phyloP scores from a whole-genome alignment of 176 grass and related monocot species.

The Oryza australiensis region DNA sequence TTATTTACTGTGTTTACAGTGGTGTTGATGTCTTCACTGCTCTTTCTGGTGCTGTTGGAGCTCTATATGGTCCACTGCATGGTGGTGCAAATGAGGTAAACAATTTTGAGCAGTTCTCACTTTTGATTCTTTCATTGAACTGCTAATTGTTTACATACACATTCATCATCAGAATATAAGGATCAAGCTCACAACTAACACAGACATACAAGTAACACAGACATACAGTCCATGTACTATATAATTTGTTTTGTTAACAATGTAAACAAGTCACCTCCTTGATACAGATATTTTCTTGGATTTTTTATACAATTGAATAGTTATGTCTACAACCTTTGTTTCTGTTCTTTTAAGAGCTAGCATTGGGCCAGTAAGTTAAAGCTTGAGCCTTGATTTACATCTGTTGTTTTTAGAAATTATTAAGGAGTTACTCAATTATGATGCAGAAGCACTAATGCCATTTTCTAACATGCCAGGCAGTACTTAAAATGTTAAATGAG shows the following conservation, averaged over 20 bases:
- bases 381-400: not conserved
- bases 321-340: not conserved
- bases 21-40: conserved; percentile 98
- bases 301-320: not conserved
- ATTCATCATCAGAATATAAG: not conserved
- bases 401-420: not conserved
- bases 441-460: conserved; percentile 10
- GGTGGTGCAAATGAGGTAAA: conserved; percentile 96
- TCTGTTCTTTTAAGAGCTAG: not conserved
- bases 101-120: not conserved
- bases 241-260: not conserved
- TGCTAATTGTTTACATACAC: not conserved
- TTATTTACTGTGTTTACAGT: conserved; percentile 53
- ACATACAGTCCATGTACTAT: not conserved
- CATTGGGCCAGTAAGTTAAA: not conserved
- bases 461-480: conserved; percentile 64
- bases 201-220: not conserved
- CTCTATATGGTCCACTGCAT: conserved; percentile 95
- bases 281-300: not conserved
- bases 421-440: not conserved
- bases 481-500: conserved; percentile 98
- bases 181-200: not conserved
- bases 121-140: conserved; percentile 26
- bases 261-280: conserved; percentile 3
- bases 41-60: conserved; percentile 95